A percentile compares a stretch with the other conserved stretches of the same genome.
Conservation (phyloP, 2,329 filamentous ascomycete genomes). For the Cercospora sp. region DNA sequence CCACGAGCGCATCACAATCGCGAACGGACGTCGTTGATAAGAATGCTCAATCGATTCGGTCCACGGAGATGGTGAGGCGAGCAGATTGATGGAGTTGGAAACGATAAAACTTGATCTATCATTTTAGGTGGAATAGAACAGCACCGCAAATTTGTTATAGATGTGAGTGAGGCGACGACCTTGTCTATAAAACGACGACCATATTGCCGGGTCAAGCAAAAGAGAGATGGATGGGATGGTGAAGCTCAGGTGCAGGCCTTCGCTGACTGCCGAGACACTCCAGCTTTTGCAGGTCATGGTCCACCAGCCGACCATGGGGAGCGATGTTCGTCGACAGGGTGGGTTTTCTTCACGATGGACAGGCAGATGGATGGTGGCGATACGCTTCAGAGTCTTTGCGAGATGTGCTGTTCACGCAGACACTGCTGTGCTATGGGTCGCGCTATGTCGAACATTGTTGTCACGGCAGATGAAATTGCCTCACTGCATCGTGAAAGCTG, state of each 20-base stretch:
- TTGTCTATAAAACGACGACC: slow-evolving; percentile 5
- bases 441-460: too few species aligned
- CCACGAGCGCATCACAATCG: neutral
- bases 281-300: slow-evolving; percentile 16
- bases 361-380: neutral
- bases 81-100: neutral
- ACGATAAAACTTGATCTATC: neutral
- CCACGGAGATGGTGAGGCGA: neutral
- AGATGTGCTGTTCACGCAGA: neutral
- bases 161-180: neutral
- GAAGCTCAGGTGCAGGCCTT: slow-evolving; percentile 13
- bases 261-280: slow-evolving; percentile 14
- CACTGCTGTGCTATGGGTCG: neutral
- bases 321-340: slow-evolving; percentile 10
- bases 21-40: neutral
- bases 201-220: neutral
- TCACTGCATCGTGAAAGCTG: neutral
- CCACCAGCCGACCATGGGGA: slow-evolving; percentile 5
- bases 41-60: neutral
- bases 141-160: neutral
- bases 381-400: neutral
- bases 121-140: neutral
- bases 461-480: neutral
- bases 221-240: neutral
- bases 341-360: slow-evolving; percentile 1